phyloP scores from a whole-genome alignment of 805 yeast species.

The Yamadazyma takamatsuzukensis region DNA sequence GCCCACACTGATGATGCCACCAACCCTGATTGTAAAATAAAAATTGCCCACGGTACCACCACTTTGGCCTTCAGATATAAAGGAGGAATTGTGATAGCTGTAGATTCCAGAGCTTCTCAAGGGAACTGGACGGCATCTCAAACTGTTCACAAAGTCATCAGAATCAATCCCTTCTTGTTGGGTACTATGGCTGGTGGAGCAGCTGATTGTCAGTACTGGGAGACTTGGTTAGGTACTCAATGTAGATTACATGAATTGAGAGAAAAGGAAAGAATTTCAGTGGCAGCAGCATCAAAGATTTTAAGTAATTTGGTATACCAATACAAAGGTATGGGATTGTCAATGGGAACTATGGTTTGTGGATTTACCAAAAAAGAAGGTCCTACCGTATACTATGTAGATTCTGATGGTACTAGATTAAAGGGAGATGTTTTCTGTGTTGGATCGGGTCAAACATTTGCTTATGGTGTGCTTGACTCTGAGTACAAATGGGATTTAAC shows the following conservation, averaged over 20 bases:
- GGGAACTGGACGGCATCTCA: conserved; percentile 98
- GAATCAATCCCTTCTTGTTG: conserved; percentile 88
- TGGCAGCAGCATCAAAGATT: conserved; percentile 95
- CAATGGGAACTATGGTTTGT: conserved; percentile 99
- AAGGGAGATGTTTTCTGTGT: conserved; percentile 95
- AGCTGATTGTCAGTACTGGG: conserved; percentile 99
- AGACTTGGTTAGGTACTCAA: conserved; percentile 96
- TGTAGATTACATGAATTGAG: conserved; percentile 92
- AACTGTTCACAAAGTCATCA: conserved; percentile 95
- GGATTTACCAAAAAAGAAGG: conserved; percentile 95
- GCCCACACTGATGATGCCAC: conserved; percentile 97
- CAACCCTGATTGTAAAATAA: conserved; percentile 92
- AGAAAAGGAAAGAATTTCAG: conserved; percentile 91
- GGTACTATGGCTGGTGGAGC: conserved; percentile 99
- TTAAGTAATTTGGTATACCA: conserved; percentile 84
- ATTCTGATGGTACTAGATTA: conserved; percentile 93
- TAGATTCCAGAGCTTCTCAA: conserved; percentile 96
- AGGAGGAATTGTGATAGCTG: conserved; percentile 95
- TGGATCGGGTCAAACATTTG: conserved; percentile 99
- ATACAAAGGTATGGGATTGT: conserved; percentile 96
- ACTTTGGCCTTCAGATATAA: conserved; percentile 94
- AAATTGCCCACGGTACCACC: conserved; percentile 98
- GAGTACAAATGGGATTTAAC: conserved; percentile 88
- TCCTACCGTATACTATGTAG: conserved; percentile 93
- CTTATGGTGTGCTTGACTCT: conserved; percentile 95